phyloP scores from a whole-genome alignment of 305 asterid genomes.

The Nicotiana rustica region DNA sequence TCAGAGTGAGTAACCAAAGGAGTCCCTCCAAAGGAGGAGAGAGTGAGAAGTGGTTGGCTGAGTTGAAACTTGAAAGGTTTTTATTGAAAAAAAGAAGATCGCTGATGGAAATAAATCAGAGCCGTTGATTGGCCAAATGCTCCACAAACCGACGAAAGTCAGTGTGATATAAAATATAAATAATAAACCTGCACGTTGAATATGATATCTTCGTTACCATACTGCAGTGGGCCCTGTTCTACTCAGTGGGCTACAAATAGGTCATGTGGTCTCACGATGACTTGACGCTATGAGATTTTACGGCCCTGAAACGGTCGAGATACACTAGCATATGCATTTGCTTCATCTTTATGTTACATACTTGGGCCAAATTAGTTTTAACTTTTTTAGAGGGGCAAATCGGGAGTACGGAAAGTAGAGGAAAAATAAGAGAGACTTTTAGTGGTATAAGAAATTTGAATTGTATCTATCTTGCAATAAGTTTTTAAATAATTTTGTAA shows the following conservation, averaged over 20 bases:
- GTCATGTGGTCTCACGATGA: neutral
- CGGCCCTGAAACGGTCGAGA: too few species aligned
- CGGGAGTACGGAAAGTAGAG: too few species aligned
- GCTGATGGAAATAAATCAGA: neutral
- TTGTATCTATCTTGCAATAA: too few species aligned
- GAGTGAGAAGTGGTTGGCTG: conserved; percentile 15
- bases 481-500: too few species aligned
- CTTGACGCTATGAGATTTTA: too few species aligned
- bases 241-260: neutral
- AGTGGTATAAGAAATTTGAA: too few species aligned
- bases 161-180: neutral
- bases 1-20: neutral
- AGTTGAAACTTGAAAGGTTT: neutral
- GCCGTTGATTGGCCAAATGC: conserved; percentile 5
- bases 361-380: too few species aligned
- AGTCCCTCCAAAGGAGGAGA: conserved; percentile 12
- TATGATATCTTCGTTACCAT: neutral
- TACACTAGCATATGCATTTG: too few species aligned
- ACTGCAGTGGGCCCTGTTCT: neutral
- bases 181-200: neutral
- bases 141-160: neutral
- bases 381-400: too few species aligned
- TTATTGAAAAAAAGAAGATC: neutral
- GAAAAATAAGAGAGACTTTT: too few species aligned
- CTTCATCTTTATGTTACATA: too few species aligned